phyloP scores from a whole-genome alignment of 139 green algal genomes.

The Coelastrella sp. region DNA sequence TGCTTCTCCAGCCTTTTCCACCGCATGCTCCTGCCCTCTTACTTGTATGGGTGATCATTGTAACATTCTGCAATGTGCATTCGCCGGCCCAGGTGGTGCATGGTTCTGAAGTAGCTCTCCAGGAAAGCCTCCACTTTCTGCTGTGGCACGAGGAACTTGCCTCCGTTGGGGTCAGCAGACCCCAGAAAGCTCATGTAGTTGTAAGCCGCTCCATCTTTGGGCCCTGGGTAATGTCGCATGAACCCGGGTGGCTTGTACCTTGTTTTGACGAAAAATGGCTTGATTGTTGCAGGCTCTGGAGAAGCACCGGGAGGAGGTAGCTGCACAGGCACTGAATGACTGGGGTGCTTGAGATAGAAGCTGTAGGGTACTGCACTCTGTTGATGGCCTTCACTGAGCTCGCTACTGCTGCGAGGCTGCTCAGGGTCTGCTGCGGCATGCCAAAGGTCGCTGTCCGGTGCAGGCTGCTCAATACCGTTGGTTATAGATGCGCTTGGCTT shows the following conservation, averaged over 20 bases:
- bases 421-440: background rate
- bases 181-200: slow-evolving; percentile 65
- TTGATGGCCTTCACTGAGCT: too few relatives aligned
- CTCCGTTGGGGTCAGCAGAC: slow-evolving; percentile 30
- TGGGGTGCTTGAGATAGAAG: background rate
- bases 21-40: background rate
- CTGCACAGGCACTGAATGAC: slow-evolving; percentile 6
- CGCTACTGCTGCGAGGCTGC: background rate
- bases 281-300: background rate
- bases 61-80: slow-evolving; percentile 40
- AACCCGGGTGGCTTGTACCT: slow-evolving; percentile 45
- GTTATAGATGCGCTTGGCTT: too few relatives aligned
- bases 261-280: background rate
- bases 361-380: background rate
- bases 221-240: slow-evolving; percentile 48
- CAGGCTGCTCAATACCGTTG: too few relatives aligned
- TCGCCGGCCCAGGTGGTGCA: background rate
- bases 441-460: too few relatives aligned
- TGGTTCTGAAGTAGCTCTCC: background rate
- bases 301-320: slow-evolving; percentile 1
- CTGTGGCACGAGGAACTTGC: slow-evolving; percentile 54
- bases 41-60: slow-evolving; percentile 40
- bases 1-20: too few relatives aligned
- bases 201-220: slow-evolving; percentile 2
- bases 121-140: slow-evolving; percentile 39